Conservation (phyloP, 208 protist genomes). For the Strigomonas culicis region DNA sequence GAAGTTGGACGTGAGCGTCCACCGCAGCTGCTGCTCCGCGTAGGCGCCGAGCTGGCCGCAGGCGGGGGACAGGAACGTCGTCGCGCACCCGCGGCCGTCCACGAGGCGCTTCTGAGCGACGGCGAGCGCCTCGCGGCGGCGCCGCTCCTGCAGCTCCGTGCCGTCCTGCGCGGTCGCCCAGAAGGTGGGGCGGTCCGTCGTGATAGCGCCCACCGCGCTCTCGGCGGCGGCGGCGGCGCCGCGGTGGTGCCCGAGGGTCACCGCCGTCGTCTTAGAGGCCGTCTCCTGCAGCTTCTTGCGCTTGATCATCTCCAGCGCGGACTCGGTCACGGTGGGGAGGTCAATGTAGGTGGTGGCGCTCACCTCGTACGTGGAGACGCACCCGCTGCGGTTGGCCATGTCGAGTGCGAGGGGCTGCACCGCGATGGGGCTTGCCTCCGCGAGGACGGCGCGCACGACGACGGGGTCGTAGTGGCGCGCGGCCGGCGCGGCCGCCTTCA, state of each 20-base stretch:
- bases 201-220: neutral
- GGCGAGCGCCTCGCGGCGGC: constrained; percentile 41
- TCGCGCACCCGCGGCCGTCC: constrained; percentile 71
- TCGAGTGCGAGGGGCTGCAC: constrained; percentile 39
- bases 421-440: constrained; percentile 25
- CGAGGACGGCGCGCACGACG: neutral
- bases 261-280: neutral
- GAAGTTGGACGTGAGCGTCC: constrained; percentile 60
- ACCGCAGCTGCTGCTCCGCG: constrained; percentile 25
- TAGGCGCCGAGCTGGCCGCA: constrained; percentile 29
- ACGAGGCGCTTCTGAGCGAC: constrained; percentile 57
- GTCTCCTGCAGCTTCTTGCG: neutral
- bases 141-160: constrained; percentile 46
- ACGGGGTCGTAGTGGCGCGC: neutral
- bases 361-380: constrained; percentile 46
- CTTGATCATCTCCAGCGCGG: neutral
- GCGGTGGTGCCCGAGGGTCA: neutral
- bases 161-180: constrained; percentile 65
- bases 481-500: neutral
- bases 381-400: constrained; percentile 59
- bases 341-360: constrained; percentile 28
- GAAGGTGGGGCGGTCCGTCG: constrained; percentile 30
- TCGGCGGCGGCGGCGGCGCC: neutral
- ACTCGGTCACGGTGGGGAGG: constrained; percentile 13
- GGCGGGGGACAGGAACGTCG: constrained; percentile 21